Base-by-base conservation (phyloP, 352 stramenopile species). In the Phytopythium litorale region DNA sequence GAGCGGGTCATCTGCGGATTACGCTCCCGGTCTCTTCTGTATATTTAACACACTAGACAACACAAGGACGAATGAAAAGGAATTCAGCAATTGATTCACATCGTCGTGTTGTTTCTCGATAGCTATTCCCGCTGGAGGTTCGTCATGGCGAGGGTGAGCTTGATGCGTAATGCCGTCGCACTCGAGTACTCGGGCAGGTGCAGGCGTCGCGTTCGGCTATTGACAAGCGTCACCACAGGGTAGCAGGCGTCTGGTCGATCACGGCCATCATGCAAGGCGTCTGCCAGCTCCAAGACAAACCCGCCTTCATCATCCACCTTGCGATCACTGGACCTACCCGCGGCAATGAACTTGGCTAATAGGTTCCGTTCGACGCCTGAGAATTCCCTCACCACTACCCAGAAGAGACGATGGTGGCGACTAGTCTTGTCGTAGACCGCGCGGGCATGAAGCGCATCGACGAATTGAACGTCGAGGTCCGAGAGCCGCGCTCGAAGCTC, bases 121-220 rank as follows among this genome's bases (percentile, higher is more conserved):
- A 23, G 2, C 35, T 60, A 52, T 9, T 21, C 35, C 15, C 71
- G 59, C 12, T 56, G 58, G 18, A 62, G 62, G 50, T 71, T 76
- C 13, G 68, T 79, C 71, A 91, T 91, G 16, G 74, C 75, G 7
- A 91, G 59, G 16, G 80, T 48, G 23, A 94, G 68, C 55, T 91
- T 90, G 45, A 84, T 72, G 12, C 74, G 78, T 35, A 92, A 68
- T 28, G 72, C 71, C 15, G 63, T 60, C 4, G 61, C 30, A 11
- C 69, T 77, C 23, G 85, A 84, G 63, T 94, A 92, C n/a, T 56
- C 62, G 4, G 82, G 81, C 7, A 94, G 32, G 46, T 91, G 79
- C 8, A 91, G 64, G 13, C 73, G 71, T 49, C 71, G 79, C 43
- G 53, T 62, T n/a, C 56, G 37, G 1, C 56, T 58, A 19, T 64